Evolutionary conservation across 768 basidiomycete genomes (phyloP).

Genomic region (Macrocybe gigantea): DNA sequence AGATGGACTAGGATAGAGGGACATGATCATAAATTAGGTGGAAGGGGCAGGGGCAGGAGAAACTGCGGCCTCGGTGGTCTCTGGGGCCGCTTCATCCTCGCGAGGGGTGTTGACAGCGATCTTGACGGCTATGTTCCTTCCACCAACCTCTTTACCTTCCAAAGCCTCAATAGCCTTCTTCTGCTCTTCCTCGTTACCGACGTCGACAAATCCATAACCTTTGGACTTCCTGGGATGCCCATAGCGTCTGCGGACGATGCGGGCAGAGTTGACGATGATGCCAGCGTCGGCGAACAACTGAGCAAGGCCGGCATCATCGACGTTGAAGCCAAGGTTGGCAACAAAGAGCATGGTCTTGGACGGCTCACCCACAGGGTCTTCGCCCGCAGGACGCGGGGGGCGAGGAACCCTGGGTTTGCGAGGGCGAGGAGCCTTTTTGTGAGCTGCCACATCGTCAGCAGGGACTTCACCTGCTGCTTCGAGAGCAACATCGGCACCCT

Average conservation of each 20-base stretch:
- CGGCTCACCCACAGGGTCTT: slow-evolving; percentile 82
- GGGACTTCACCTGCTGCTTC: slow-evolving; percentile 30
- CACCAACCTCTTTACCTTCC: slow-evolving; percentile 84
- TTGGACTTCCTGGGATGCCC: slow-evolving; percentile 85
- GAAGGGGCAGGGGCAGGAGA: slow-evolving; percentile 16
- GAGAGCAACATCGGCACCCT: slow-evolving; percentile 26
- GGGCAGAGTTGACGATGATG: slow-evolving; percentile 78
- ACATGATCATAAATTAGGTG: slow-evolving; percentile 14
- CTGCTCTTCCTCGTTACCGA: slow-evolving; percentile 85
- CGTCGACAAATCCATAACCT: slow-evolving; percentile 98
- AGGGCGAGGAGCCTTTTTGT: slow-evolving; percentile 45
- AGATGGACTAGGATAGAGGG: slow-evolving; percentile 12
- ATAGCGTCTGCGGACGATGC: slow-evolving; percentile 83
- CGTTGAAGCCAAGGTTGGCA: slow-evolving; percentile 94
- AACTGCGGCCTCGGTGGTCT: slow-evolving; percentile 21
- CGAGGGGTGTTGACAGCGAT: slow-evolving; percentile 85
- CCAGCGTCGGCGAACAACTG: slow-evolving; percentile 84
- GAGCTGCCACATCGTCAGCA: slow-evolving; percentile 26
- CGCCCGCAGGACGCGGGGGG: slow-evolving; percentile 63
- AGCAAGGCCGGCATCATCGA: slow-evolving; percentile 79
- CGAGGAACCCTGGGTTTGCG: slow-evolving; percentile 58
- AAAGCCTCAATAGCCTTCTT: slow-evolving; percentile 83
- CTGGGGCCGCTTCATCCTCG: slow-evolving; percentile 40
- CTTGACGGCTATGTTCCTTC: slow-evolving; percentile 87
- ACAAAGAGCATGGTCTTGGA: slow-evolving; percentile 91